Evolutionary conservation across 192 early-diverging fungal species (phyloP).

Genomic region (Backusella mclennaniae): DNA sequence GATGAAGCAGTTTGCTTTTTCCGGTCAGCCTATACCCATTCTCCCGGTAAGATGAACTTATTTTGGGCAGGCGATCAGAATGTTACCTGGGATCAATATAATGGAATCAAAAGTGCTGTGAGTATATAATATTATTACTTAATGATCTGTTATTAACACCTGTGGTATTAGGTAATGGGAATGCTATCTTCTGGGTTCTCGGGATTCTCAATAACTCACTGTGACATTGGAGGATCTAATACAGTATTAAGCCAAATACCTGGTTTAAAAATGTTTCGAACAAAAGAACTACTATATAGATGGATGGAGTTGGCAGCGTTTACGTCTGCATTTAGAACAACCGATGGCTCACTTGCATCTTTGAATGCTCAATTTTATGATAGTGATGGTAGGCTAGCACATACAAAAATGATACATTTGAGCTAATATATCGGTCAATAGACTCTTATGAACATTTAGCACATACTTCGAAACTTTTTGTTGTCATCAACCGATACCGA

Average conservation of each 20-base stretch:
- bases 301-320: constrained; percentile 46
- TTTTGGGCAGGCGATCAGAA: constrained; percentile 45
- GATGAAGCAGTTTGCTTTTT: constrained; percentile 32
- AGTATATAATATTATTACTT: background rate
- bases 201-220: constrained; percentile 35
- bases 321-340: constrained; percentile 34
- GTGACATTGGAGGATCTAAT: constrained; percentile 41
- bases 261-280: constrained; percentile 25
- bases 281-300: constrained; percentile 32
- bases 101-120: constrained; percentile 45
- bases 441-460: constrained; percentile 28
- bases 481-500: constrained; percentile 29
- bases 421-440: background rate
- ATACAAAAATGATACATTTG: background rate
- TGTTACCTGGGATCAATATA: constrained; percentile 40
- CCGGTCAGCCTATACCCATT: constrained; percentile 33
- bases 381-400: constrained; percentile 28
- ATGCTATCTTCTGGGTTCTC: constrained; percentile 40
- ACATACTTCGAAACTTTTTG: constrained; percentile 30
- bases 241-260: constrained; percentile 22
- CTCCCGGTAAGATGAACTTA: constrained; percentile 35
- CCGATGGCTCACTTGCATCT: constrained; percentile 26
- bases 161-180: constrained; percentile 29
- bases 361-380: constrained; percentile 44
- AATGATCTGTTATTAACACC: background rate